These are phyloP conservation scores for Saccharomycopsis amapae DNA, from an alignment of 805 yeast genomes.

Conservation along the genomic window DNA sequence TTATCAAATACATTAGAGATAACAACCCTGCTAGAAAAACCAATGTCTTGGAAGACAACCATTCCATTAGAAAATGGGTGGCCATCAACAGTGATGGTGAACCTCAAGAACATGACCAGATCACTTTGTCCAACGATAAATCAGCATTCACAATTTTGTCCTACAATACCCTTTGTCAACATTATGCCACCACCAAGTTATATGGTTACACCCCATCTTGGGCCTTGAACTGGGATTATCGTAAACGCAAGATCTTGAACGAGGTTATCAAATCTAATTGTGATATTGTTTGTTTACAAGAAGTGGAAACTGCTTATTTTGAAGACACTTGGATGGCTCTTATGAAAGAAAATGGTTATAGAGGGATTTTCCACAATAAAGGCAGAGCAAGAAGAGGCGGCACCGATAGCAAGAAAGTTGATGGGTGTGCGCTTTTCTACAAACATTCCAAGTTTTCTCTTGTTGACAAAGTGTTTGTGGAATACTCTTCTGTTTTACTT, in stretches of 20 bases:
- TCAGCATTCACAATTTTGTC: constrained; percentile 68
- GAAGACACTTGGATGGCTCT: constrained; percentile 83
- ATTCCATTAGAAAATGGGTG: constrained; percentile 63
- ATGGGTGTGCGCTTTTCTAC: constrained; percentile 96
- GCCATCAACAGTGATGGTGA: constrained; percentile 74
- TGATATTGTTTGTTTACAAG: constrained; percentile 88
- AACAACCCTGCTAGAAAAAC: constrained; percentile 53
- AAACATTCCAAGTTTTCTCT: constrained; percentile 61
- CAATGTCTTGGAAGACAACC: constrained; percentile 6
- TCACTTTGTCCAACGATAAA: constrained; percentile 27
- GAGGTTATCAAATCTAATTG: constrained; percentile 61
- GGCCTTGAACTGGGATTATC: constrained; percentile 93
- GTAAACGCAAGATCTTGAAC: constrained; percentile 67
- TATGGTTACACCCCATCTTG: constrained; percentile 94
- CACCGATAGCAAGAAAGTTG: constrained; percentile 80
- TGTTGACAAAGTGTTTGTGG: constrained; percentile 65
- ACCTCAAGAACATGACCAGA: constrained; percentile 29
- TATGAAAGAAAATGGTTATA: constrained; percentile 67
- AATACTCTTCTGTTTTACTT: constrained; percentile 76
- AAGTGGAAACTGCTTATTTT: constrained; percentile 81
- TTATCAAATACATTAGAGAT: constrained; percentile 77
- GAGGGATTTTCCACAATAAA: constrained; percentile 76
- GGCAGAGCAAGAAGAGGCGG: constrained; percentile 83
- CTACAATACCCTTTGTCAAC: constrained; percentile 91
- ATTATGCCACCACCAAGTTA: constrained; percentile 86